phyloP scores from a whole-genome alignment of 73 alveolate genomes.

The Blepharisma stoltei region DNA sequence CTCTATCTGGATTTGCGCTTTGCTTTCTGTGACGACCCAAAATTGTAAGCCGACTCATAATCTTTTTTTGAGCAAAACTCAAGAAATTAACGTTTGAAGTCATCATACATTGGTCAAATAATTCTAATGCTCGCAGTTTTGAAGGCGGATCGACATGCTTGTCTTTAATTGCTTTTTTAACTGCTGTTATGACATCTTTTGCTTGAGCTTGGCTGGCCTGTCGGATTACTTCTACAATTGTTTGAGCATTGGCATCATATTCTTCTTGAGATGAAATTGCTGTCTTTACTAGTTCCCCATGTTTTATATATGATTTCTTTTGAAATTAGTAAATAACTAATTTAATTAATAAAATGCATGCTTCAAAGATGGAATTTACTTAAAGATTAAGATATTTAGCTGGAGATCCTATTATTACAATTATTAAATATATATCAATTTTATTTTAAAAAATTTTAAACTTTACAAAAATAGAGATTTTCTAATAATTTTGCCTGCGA shows the following conservation, averaged over 20 bases:
- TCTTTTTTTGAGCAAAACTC: background rate
- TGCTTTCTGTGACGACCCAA: conserved; percentile 2
- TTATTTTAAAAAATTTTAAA: too few species aligned
- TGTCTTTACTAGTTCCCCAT: background rate
- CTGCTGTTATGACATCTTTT: background rate
- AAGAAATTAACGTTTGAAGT: background rate
- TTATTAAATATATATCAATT: too few species aligned
- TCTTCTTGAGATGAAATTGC: background rate
- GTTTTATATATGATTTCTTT: too few species aligned
- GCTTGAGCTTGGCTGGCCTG: background rate
- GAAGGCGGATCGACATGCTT: background rate
- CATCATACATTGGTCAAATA: background rate
- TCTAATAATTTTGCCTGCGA: too few species aligned
- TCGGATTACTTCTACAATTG: background rate
- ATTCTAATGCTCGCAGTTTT: conserved; percentile 3
- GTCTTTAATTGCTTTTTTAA: background rate
- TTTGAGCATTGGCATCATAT: background rate
- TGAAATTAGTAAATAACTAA: too few species aligned
- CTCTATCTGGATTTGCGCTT: background rate
- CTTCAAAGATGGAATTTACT: too few species aligned
- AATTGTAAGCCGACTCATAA: background rate
- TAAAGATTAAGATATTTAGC: too few species aligned
- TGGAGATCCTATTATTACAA: too few species aligned
- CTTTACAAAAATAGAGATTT: too few species aligned
- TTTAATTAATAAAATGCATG: too few species aligned